These are phyloP conservation scores for Candida nonsorbophila DNA, from an alignment of 805 yeast species.

Conservation along the genomic window DNA sequence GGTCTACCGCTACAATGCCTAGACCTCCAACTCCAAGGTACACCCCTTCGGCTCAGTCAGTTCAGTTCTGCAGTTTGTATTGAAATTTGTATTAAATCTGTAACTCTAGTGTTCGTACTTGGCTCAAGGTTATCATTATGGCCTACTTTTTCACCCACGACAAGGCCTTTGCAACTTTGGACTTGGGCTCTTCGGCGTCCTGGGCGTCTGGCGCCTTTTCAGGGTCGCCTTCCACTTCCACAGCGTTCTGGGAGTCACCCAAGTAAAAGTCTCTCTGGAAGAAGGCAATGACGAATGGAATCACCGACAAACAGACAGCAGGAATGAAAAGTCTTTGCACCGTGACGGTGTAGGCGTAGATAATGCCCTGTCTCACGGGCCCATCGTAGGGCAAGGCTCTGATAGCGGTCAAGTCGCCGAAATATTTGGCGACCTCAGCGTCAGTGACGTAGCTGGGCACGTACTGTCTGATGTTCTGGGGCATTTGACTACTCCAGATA, in stretches of 20 bases:
- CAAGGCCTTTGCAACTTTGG: too few relatives aligned
- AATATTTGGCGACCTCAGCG: conserved; percentile 13
- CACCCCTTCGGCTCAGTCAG: too few relatives aligned
- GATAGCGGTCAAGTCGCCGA: conserved; percentile 15
- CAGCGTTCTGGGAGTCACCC: conserved; percentile 31
- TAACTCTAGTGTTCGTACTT: too few relatives aligned
- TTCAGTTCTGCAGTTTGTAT: too few relatives aligned
- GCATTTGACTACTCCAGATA: conserved; percentile 21
- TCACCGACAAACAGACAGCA: conserved; percentile 20
- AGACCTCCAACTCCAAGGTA: too few relatives aligned
- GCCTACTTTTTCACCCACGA: too few relatives aligned
- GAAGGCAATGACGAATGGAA: conserved; percentile 21
- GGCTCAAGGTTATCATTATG: too few relatives aligned
- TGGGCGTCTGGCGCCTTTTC: too few relatives aligned
- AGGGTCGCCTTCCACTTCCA: too few relatives aligned
- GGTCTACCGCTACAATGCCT: too few relatives aligned
- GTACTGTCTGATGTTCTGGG: conserved; percentile 19
- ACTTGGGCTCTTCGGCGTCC: too few relatives aligned
- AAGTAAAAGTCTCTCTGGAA: conserved; percentile 31
- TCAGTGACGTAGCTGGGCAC: conserved; percentile 17
- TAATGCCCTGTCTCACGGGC: conserved; percentile 24
- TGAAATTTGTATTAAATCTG: too few relatives aligned
- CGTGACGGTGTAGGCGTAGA: conserved; percentile 24
- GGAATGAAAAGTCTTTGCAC: conserved; percentile 18
- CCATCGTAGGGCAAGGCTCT: conserved; percentile 17